These are phyloP conservation scores for Starmerella gropengiesseri DNA, from an alignment of 805 yeast genomes.

Conservation along the genomic window DNA sequence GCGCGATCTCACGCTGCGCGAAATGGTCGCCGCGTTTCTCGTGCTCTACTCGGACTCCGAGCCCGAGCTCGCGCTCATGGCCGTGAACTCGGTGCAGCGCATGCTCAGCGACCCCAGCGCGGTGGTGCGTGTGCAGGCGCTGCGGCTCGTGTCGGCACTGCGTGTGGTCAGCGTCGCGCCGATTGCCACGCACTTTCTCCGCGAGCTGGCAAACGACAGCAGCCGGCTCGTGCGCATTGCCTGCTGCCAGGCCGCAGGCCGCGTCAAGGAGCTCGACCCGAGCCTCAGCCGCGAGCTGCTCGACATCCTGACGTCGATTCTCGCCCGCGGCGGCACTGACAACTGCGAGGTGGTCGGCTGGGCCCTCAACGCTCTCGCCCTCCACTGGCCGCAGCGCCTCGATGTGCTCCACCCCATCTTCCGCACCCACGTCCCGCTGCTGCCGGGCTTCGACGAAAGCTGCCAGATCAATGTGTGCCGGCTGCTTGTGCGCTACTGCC, in stretches of 20 bases:
- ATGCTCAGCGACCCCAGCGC: conserved; percentile 56
- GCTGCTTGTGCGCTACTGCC: conserved; percentile 53
- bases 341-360: conserved; percentile 59
- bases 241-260: conserved; percentile 64
- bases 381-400: conserved; percentile 46
- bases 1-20: conserved; percentile 49
- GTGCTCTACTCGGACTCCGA: conserved; percentile 67
- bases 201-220: conserved; percentile 55
- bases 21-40: conserved; percentile 66
- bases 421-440: conserved; percentile 43
- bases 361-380: conserved; percentile 47
- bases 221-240: conserved; percentile 72
- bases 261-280: conserved; percentile 38
- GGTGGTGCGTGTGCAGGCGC: conserved; percentile 55
- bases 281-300: conserved; percentile 41
- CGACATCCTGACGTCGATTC: conserved; percentile 40
- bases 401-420: conserved; percentile 63
- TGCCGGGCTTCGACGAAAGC: conserved; percentile 57
- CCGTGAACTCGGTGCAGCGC: conserved; percentile 87
- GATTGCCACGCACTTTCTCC: conserved; percentile 61
- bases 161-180: conserved; percentile 72
- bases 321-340: conserved; percentile 43
- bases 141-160: conserved; percentile 74
- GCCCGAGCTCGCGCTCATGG: conserved; percentile 79
- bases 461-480: conserved; percentile 51